Evolutionary conservation across 2,329 filamentous ascomycete genomes (phyloP).

Genomic region (Microdochium trichocladiopsis): DNA sequence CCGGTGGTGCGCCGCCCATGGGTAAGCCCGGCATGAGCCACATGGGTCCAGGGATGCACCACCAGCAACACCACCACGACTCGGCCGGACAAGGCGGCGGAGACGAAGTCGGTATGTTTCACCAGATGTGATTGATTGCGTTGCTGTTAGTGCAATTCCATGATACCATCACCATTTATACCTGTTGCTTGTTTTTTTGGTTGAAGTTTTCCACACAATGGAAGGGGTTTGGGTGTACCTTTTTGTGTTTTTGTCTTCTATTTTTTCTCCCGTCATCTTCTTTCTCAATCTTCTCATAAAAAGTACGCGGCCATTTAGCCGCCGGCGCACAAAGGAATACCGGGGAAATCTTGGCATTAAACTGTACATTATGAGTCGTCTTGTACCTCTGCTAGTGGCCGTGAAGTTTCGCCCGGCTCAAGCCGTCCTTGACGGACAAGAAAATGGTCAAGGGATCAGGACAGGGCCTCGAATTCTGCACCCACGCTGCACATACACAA

Average conservation of each 20-base stretch:
- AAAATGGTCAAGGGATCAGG: neutral
- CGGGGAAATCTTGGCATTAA: neutral
- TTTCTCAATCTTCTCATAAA: neutral
- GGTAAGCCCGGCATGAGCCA: slow-evolving; percentile 58
- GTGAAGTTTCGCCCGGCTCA: neutral
- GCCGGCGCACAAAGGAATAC: slow-evolving; percentile 1
- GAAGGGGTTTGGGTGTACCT: neutral
- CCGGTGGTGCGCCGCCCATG: slow-evolving; percentile 47
- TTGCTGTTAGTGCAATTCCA: slow-evolving; percentile 21
- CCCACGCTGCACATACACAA: neutral
- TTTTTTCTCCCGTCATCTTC: neutral
- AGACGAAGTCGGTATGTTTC: slow-evolving; percentile 97
- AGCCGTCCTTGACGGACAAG: neutral
- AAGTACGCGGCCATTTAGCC: neutral
- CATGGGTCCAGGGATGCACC: slow-evolving; percentile 65
- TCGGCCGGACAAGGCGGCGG: slow-evolving; percentile 58
- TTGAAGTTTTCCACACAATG: neutral
- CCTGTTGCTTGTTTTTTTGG: slow-evolving; percentile 15
- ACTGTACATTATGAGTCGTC: slow-evolving; percentile 1
- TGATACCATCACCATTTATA: slow-evolving; percentile 28
- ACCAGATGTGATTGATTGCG: slow-evolving; percentile 69
- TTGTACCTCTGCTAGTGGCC: neutral
- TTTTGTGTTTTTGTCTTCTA: neutral
- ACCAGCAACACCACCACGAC: slow-evolving; percentile 66
- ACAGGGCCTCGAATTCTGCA: neutral